Conservation (phyloP, 2,329 filamentous ascomycete species). For the Colletotrichum agaves region DNA sequence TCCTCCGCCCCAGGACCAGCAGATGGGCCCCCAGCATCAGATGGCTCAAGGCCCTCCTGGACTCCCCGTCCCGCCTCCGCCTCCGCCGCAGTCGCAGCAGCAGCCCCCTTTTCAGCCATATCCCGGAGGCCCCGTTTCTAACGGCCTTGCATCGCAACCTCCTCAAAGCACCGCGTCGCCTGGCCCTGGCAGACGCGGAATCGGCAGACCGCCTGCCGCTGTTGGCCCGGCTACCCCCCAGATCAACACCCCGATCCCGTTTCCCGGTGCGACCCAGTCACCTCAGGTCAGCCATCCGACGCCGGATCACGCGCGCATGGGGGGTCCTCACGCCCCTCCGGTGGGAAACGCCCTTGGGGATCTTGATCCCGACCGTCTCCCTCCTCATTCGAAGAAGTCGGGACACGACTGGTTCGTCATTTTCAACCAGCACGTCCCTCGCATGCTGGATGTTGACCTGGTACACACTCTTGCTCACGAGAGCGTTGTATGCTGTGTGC, state of each 20-base stretch:
- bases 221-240: slow-evolving; percentile 86
- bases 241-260: slow-evolving; percentile 87
- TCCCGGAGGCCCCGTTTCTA: slow-evolving; percentile 65
- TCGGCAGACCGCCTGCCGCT: slow-evolving; percentile 71
- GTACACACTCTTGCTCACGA: slow-evolving; percentile 93
- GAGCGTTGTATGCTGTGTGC: slow-evolving; percentile 97
- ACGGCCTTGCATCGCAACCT: slow-evolving; percentile 83
- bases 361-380: slow-evolving; percentile 85
- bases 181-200: slow-evolving; percentile 80
- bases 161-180: slow-evolving; percentile 89
- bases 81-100: slow-evolving; percentile 68
- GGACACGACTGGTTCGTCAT: slow-evolving; percentile 95
- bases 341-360: slow-evolving; percentile 79
- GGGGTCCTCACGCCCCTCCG: slow-evolving; percentile 53
- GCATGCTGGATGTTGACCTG: slow-evolving; percentile 91
- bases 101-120: slow-evolving; percentile 81
- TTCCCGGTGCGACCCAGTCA: slow-evolving; percentile 83
- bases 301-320: slow-evolving; percentile 69
- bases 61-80: slow-evolving; percentile 66
- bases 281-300: slow-evolving; percentile 90
- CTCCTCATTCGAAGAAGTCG: slow-evolving; percentile 87
- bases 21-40: slow-evolving; percentile 59
- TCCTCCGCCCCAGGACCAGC: slow-evolving; percentile 70
- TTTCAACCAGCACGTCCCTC: slow-evolving; percentile 92
- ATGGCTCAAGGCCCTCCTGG: slow-evolving; percentile 82